Evolutionary conservation across 2,329 filamentous ascomycete species (phyloP), one percentile per base, ranked within the genome.

Genomic region (Cytospora schulzeri): DNA sequence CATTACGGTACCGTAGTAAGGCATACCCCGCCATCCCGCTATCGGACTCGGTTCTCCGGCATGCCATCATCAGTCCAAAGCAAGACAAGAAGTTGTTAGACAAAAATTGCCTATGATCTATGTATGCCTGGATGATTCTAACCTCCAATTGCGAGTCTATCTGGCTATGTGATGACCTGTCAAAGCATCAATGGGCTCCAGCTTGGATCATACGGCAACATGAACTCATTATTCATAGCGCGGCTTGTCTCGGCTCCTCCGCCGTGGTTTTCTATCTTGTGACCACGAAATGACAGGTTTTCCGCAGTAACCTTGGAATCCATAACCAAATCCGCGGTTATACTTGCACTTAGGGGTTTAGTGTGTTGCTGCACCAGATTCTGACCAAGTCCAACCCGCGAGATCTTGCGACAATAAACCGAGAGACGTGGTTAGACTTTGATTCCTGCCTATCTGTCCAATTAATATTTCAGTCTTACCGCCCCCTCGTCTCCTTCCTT

Each of bases 301-400:
- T 55, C 48, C 57, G 60, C 57, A 60, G 56, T 57, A 60, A 41
- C 38, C 38, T 41, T 41, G 38, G 17, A 41, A 41, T 41, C 64
- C 59, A 57, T 45, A 52, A 51, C 48, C 59, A 45, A 45, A 51
- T 12, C 62, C 58, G 45, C 79, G 79, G 76, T 75, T 78, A 74
- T 74, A 84, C 81, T 80, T 84, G 82, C 82, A 82, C 82, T 84
- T 84, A 84, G 80, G 80, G 82, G 82, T 80, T 80, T 83, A 84
- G 81, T 68, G 60, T 68, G 38, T 54, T 52, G 35, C 60, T 62
- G 51, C 35, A 50, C 60, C 33, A 51, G 38, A 28, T 41, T 62
- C 38, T 50, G 33, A 45, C 55, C 60, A 56, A 45, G 31, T 50
- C 52, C 48, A 52, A 35, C 41, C 41, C 19, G 41, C 38, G 45